Evolutionary conservation across 768 basidiomycete genomes (phyloP).

Genomic region (Inosperma sp.): DNA sequence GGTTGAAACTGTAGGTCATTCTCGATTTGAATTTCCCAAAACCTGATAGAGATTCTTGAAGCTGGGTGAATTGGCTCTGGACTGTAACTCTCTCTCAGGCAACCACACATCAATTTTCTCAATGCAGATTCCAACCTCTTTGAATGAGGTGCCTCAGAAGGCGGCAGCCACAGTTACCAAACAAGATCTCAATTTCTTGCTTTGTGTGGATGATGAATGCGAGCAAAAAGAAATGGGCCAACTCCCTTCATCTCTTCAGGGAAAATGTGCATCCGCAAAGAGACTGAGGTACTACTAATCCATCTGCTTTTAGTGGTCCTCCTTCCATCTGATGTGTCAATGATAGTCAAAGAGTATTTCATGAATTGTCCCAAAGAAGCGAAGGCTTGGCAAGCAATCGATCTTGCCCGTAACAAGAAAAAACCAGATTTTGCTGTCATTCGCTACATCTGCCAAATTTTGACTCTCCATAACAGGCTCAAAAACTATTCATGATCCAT

Average conservation of each 20-base stretch:
- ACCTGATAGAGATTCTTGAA: neutral
- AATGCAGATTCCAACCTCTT: neutral
- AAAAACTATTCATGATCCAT: neutral
- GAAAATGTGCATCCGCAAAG: too few relatives aligned
- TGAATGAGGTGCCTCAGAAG: too few relatives aligned
- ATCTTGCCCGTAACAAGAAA: neutral
- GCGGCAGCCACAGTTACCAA: neutral
- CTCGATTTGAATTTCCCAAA: neutral
- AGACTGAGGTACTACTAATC: too few relatives aligned
- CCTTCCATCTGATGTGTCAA: neutral
- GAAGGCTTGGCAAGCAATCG: neutral
- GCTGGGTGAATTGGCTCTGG: too few relatives aligned
- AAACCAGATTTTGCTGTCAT: constrained; percentile 1
- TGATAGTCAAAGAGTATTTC: neutral
- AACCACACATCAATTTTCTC: neutral
- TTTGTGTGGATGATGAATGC: neutral
- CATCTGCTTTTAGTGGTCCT: too few relatives aligned
- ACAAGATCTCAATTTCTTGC: neutral
- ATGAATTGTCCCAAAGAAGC: neutral
- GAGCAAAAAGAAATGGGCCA: too few relatives aligned
- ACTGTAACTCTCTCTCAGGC: neutral
- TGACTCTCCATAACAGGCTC: neutral
- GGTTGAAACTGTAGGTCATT: too few relatives aligned
- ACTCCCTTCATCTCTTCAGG: too few relatives aligned
- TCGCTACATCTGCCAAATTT: neutral